Evolutionary conservation across 768 basidiomycete genomes (phyloP), one percentile per base, ranked within the genome.

Genomic region (Termitomyces sp.): DNA sequence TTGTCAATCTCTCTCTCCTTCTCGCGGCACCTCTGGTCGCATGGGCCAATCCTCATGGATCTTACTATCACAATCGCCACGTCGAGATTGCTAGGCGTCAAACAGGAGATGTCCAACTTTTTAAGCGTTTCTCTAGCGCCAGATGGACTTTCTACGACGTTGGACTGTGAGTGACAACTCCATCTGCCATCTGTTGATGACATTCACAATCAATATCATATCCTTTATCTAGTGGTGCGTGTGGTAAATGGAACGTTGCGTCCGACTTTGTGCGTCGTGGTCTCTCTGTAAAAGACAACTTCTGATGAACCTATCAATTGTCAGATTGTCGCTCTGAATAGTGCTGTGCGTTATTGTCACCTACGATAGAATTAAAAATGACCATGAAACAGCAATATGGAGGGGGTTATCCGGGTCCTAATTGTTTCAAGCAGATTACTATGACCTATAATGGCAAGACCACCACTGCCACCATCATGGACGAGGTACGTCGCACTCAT

Each of bases 361-460:
- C 26, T n/a, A 32, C 13, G 18, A 42, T 4, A 32, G 14, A 35
- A 13, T 13, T 14, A 47, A 24, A 24, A 36, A 40, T 47, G n/a
- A 56, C 38, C 55, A n/a, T 8, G 16, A 52, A 51, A 57, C 65
- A 86, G 84, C 82, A 87, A 80, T 90, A 70, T 71, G 76, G 72
- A 33, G 63, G 68, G 40, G 77, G 77, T n/a, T 64, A 73, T 53
- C 72, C 64, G n/a, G 70, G 75, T 26, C 73, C 64, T 54, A 66
- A 81, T 61, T 92, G 90, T 65, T 81, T 73, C 69, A 73, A 86
- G 71, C 70, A 58, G 55, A 85, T 93, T 64, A 82, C 79, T 24
- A 85, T 93, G 64, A 73, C 74, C 2, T 80, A 73, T 67, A 74
- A 76, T 42, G 90, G 89, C 48, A 82, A 82, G 68, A 74, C 80